A percentile compares a stretch with the other conserved stretches of the same genome.
Conservation (phyloP, 177 flowering plant species). For the Telopea speciosissima region DNA sequence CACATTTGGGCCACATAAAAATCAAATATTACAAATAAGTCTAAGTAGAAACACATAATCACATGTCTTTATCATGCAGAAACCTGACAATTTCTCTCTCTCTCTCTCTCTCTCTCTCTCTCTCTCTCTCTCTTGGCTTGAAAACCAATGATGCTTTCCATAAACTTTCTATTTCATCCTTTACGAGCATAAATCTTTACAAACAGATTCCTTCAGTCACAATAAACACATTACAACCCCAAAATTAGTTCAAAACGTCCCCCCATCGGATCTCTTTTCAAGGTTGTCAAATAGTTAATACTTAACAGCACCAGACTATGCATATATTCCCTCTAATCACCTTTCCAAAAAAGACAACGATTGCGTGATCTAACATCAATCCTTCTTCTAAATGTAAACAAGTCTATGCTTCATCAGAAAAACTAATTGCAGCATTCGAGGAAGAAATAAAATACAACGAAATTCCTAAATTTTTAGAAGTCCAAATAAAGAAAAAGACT, state of each 20-base stretch:
- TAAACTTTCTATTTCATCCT: neutral
- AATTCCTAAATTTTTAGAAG: too few relatives aligned
- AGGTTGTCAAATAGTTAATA: slow-evolving; percentile 19
- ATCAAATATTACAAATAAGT: too few relatives aligned
- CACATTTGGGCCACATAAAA: too few relatives aligned
- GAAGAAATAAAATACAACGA: neutral
- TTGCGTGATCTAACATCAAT: slow-evolving; percentile 15
- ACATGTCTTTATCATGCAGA: too few relatives aligned
- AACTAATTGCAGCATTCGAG: neutral
- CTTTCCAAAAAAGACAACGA: slow-evolving; percentile 31
- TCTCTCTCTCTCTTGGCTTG: slow-evolving; percentile 1
- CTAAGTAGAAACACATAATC: too few relatives aligned
- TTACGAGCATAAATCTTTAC: slow-evolving; percentile 21
- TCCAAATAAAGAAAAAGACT: too few relatives aligned
- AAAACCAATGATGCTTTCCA: slow-evolving; percentile 17
- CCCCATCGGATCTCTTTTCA: slow-evolving; percentile 17
- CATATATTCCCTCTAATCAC: slow-evolving; percentile 48
- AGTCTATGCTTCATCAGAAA: slow-evolving; percentile 10
- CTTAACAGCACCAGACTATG: slow-evolving; percentile 22
- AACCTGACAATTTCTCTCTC: too few relatives aligned
- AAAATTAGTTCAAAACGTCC: slow-evolving; percentile 13
- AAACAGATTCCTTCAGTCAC: slow-evolving; percentile 27
- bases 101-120: too few relatives aligned
- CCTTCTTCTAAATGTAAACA: neutral
- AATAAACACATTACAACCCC: slow-evolving; percentile 25